phyloP scores from a whole-genome alignment of 2,329 filamentous ascomycete species.

The Calonectria henricotiae region DNA sequence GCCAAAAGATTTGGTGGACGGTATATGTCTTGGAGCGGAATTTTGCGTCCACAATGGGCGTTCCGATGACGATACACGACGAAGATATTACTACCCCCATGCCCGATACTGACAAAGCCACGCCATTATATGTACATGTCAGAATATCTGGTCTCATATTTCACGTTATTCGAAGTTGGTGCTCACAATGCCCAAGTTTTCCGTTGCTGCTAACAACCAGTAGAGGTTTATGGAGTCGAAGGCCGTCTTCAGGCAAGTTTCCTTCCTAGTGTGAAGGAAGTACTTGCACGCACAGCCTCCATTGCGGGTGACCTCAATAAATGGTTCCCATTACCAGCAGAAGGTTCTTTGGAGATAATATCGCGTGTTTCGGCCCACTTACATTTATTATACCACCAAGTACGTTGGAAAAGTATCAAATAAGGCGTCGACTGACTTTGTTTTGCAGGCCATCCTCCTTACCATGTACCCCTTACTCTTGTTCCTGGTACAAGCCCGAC shows the following conservation, averaged over 20 bases:
- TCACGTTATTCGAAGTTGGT: conserved; percentile 33
- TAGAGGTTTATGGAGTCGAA: conserved; percentile 37
- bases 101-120: conserved; percentile 29
- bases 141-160: conserved; percentile 34
- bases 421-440: neutral
- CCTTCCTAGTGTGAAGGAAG: conserved; percentile 29
- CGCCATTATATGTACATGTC: conserved; percentile 28
- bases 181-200: rapidly evolving
- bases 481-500: conserved; percentile 26
- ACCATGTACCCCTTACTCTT: conserved; percentile 35
- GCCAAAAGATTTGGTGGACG: conserved; percentile 37
- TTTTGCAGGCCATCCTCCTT: conserved; percentile 23
- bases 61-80: conserved; percentile 34
- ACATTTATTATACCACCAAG: conserved; percentile 33
- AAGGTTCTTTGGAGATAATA: conserved; percentile 22
- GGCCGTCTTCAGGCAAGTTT: conserved; percentile 35
- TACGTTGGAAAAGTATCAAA: neutral
- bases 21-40: conserved; percentile 33
- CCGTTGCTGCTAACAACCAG: neutral
- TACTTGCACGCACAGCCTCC: conserved; percentile 30
- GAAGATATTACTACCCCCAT: conserved; percentile 36
- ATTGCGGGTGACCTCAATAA: conserved; percentile 28
- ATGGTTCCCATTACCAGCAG: conserved; percentile 24
- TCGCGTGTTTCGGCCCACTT: conserved; percentile 31
- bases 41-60: conserved; percentile 32